A percentile compares a stretch with the other conserved stretches of the same genome.
These are phyloP conservation scores for Eucalyptus melliodora DNA, from an alignment of 345 rosid species.

Conservation along the genomic window DNA sequence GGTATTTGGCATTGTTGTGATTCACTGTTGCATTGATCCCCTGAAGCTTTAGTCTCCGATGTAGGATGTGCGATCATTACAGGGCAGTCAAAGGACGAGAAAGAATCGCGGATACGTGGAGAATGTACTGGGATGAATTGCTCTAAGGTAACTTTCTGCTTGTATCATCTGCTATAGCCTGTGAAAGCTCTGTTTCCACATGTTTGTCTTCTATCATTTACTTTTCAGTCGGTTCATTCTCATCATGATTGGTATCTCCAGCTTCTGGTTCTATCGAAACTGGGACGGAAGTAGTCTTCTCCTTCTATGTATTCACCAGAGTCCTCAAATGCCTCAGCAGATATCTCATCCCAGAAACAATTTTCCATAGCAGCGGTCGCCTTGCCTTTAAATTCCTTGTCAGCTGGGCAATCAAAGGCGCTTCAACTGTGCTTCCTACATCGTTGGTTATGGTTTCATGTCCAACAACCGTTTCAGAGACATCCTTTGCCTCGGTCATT, in stretches of 20 bases:
- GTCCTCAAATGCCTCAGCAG: not conserved
- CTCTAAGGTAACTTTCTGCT: not conserved
- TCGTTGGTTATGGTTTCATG: not conserved
- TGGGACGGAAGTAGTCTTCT: not conserved
- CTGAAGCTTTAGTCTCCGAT: not conserved
- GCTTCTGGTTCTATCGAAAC: not conserved
- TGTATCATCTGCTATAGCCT: not conserved
- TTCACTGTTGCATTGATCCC: not conserved
- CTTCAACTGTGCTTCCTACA: not conserved
- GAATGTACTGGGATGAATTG: not conserved
- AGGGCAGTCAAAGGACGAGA: not conserved
- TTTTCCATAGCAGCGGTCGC: not conserved
- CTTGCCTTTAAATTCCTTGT: not conserved
- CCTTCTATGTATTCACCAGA: not conserved
- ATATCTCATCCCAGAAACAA: not conserved
- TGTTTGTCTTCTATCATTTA: not conserved
- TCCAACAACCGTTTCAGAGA: not conserved
- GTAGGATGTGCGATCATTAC: not conserved
- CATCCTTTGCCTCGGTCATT: not conserved
- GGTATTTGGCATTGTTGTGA: not conserved
- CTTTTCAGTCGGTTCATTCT: not conserved
- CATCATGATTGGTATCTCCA: not conserved
- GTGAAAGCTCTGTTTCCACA: not conserved
- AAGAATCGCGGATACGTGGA: not conserved
- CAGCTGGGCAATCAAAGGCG: not conserved